A percentile compares a stretch with the other conserved stretches of the same genome.
Conservation (phyloP, 2,329 filamentous ascomycete species). For the Metarhizium robertsii region DNA sequence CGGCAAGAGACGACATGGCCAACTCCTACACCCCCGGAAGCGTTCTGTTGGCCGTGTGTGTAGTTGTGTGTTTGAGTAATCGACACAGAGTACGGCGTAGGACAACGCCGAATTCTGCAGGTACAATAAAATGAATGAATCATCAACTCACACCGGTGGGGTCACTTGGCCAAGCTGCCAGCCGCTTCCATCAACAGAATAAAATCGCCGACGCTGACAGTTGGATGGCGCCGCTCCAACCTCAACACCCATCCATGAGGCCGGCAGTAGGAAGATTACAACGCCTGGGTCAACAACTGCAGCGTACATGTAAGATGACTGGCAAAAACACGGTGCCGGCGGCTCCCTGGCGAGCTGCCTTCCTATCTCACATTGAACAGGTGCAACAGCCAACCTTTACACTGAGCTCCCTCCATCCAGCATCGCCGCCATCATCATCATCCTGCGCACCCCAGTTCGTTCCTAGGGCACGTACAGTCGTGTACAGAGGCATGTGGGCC, state of each 20-base stretch:
- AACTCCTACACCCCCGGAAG: too few species aligned
- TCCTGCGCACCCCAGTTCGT: conserved; percentile 26
- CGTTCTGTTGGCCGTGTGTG: too few species aligned
- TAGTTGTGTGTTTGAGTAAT: too few species aligned
- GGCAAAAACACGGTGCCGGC: conserved; percentile 14
- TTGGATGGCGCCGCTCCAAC: not conserved
- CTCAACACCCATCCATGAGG: not conserved
- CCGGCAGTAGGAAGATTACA: not conserved
- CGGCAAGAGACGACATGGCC: too few species aligned
- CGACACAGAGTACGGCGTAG: too few species aligned
- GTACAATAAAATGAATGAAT: not conserved
- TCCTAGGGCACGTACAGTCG: conserved; percentile 65
- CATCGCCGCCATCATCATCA: conserved; percentile 20
- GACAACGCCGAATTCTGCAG: too few species aligned
- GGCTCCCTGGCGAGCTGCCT: conserved; percentile 44
- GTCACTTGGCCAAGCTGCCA: not conserved
- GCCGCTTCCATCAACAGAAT: not conserved
- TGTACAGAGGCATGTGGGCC: conserved; percentile 80
- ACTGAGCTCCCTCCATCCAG: conserved; percentile 39
- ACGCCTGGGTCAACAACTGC: conserved; percentile 15
- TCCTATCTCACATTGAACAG: conserved; percentile 39
- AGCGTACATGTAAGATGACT: conserved; percentile 15
- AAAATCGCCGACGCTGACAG: too few species aligned
- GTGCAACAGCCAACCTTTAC: conserved; percentile 41
- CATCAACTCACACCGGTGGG: not conserved